Percentiles rank a stretch among this genome's conserved stretches.
These are phyloP conservation scores for Noccaea bulbosa DNA, from an alignment of 345 rosid species.

Conservation along the genomic window DNA sequence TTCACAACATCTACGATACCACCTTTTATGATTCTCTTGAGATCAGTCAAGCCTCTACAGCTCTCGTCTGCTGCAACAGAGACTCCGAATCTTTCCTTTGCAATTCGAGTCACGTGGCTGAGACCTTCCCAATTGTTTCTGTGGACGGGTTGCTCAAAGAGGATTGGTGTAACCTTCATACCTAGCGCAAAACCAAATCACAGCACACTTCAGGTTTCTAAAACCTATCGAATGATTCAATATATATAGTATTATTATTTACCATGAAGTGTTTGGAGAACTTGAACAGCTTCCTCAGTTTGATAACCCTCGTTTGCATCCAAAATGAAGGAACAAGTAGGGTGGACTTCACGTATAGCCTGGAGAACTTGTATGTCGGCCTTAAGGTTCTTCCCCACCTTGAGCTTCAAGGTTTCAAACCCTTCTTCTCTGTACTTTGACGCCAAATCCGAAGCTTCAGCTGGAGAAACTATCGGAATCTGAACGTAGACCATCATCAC, in stretches of 20 bases:
- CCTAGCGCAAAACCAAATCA: slow-evolving; percentile 48
- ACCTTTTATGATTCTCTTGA: slow-evolving; percentile 65
- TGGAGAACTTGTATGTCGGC: slow-evolving; percentile 80
- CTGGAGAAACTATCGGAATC: slow-evolving; percentile 91
- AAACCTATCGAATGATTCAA: neutral
- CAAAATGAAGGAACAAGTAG: slow-evolving; percentile 78
- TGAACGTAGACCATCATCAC: slow-evolving; percentile 40
- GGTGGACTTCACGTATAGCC: slow-evolving; percentile 78
- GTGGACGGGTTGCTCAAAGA: slow-evolving; percentile 89
- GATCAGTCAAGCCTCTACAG: slow-evolving; percentile 71
- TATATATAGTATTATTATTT: slow-evolving; percentile 32
- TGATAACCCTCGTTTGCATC: slow-evolving; percentile 97
- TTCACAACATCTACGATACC: slow-evolving; percentile 71
- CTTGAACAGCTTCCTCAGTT: slow-evolving; percentile 76
- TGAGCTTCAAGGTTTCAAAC: slow-evolving; percentile 85
- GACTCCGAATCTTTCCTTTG: slow-evolving; percentile 63
- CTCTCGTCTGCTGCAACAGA: slow-evolving; percentile 98
- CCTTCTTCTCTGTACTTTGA: slow-evolving; percentile 69
- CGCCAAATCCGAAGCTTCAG: slow-evolving; percentile 81
- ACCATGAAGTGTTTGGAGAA: slow-evolving; percentile 79
- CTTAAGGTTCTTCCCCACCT: slow-evolving; percentile 83
- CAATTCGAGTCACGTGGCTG: slow-evolving; percentile 67
- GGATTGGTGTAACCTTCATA: slow-evolving; percentile 88
- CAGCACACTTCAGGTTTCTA: slow-evolving; percentile 13
- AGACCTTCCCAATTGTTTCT: slow-evolving; percentile 98